Evolutionary conservation across 2,329 filamentous ascomycete genomes (phyloP).

Genomic region (Calonectria hawksworthii): DNA sequence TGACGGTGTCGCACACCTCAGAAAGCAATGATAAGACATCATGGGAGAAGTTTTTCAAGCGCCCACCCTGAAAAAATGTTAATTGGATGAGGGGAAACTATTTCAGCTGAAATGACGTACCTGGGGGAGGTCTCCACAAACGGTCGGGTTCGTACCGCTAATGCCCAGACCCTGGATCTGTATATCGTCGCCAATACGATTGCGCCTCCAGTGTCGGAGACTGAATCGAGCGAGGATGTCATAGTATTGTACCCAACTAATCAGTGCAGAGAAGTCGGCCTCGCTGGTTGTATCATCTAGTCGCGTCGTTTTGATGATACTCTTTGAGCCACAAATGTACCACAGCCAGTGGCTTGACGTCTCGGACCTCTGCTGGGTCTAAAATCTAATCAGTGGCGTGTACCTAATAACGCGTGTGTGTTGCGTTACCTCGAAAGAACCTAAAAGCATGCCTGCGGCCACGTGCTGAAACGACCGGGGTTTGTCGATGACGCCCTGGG

Average conservation of each 20-base stretch:
- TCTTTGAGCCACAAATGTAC: conserved; percentile 35
- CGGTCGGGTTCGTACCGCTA: not conserved
- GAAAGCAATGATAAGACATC: conserved; percentile 2
- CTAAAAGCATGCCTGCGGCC: conserved; percentile 35
- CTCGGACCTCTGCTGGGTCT: conserved; percentile 36
- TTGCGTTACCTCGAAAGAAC: conserved; percentile 32
- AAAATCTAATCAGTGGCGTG: not conserved
- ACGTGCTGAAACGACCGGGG: conserved; percentile 33
- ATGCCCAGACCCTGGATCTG: not conserved
- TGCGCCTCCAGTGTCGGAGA: conserved; percentile 36
- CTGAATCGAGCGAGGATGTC: conserved; percentile 34
- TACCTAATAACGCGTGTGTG: too few species aligned
- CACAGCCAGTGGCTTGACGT: conserved; percentile 39
- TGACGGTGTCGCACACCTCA: conserved; percentile 5
- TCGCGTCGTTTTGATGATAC: conserved; percentile 26
- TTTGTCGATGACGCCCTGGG: not conserved
- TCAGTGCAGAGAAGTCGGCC: conserved; percentile 19
- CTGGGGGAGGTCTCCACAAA: not conserved
- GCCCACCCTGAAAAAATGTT: not conserved
- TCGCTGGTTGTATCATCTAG: conserved; percentile 20
- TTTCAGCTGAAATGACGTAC: not conserved
- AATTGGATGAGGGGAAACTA: not conserved
- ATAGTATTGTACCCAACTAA: conserved; percentile 36
- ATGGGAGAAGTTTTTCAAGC: not conserved
- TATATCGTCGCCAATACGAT: not conserved